Evolutionary conservation across 2,329 filamentous ascomycete species (phyloP).

Genomic region (Penicillium hesseltinei): DNA sequence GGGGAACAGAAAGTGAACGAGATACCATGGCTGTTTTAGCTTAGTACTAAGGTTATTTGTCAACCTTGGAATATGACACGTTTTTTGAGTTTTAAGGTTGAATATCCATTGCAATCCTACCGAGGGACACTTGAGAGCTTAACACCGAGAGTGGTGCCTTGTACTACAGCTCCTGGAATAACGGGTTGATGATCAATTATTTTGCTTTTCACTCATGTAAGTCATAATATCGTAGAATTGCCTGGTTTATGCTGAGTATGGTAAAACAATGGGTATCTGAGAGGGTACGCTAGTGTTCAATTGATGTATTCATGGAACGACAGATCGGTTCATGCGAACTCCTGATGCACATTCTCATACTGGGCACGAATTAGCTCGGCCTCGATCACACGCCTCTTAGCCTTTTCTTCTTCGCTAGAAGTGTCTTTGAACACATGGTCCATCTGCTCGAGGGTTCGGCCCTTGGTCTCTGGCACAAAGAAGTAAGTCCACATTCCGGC

Average conservation of each 20-base stretch:
- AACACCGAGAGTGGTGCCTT: conserved; percentile 5
- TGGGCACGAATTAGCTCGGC: conserved; percentile 24
- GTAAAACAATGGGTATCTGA: neutral
- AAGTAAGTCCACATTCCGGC: conserved; percentile 53
- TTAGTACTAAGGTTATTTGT: neutral
- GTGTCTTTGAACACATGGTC: conserved; percentile 46
- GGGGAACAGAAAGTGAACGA: neutral
- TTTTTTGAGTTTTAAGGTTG: neutral
- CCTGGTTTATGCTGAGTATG: neutral
- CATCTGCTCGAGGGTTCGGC: conserved; percentile 56
- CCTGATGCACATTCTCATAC: conserved; percentile 12
- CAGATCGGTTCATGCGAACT: conserved; percentile 9
- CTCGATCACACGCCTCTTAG: conserved; percentile 34
- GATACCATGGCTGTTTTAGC: conserved; percentile 6
- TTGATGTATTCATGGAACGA: neutral
- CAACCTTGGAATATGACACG: neutral
- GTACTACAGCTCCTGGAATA: conserved; percentile 10
- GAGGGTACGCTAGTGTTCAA: neutral
- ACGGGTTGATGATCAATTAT: neutral
- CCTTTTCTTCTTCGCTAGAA: conserved; percentile 33
- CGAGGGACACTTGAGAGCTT: conserved; percentile 1
- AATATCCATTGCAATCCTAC: neutral
- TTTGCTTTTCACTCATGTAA: neutral
- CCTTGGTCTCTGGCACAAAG: conserved; percentile 59
- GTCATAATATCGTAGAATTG: neutral